Evolutionary conservation across 176 grass and related monocot genomes (phyloP), one percentile per base, ranked within the genome.

Genomic region (Olyra latifolia): DNA sequence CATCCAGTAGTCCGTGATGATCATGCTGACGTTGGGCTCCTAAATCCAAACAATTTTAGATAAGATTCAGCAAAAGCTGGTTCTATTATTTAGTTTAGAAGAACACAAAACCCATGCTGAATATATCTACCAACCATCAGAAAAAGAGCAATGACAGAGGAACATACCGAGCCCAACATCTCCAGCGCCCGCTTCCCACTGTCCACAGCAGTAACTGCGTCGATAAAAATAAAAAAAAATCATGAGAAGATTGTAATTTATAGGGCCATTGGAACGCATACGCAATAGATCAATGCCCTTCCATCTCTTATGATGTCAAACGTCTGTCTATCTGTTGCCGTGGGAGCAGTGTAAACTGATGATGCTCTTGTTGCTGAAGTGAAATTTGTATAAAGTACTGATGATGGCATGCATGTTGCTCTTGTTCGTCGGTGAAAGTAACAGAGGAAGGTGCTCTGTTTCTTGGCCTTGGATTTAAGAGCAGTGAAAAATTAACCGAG

Each of bases 1-100:
- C 85, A 87, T 87, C 55, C 72, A 82, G 72, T 87, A 82, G 85
- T 87, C 85, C 7, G 85, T 87, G 79, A 87, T 87, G 64, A 87
- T 87, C 85, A 87, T 82, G 45, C 85, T 63, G 56, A 82, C 85
- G 46, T 87, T 87, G 7, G 79, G 79, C 65, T 77, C 79, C 85
- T 87, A 16, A 12, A 55, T 35, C 6, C 29, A 25, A 60, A n/a
- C 16, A 15, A 24, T 5, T 7, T 11, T 6, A 13, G 20, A 5
- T 5, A 16, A 28, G 13, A 48, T n/a, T 68, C 3, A 81, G 54
- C 12, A 49, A 45, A 71, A 29, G 10, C 44, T 28, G 66, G 23
- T 14, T 29, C 14, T 45, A 8, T 29, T 39, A 19, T n/a, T n/a
- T n/a, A n/a, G n/a, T n/a, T n/a, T n/a, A n/a, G n/a, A 70, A 10